phyloP scores from a whole-genome alignment of 2,329 filamentous ascomycete species.

The Parastagonospora nodorum region DNA sequence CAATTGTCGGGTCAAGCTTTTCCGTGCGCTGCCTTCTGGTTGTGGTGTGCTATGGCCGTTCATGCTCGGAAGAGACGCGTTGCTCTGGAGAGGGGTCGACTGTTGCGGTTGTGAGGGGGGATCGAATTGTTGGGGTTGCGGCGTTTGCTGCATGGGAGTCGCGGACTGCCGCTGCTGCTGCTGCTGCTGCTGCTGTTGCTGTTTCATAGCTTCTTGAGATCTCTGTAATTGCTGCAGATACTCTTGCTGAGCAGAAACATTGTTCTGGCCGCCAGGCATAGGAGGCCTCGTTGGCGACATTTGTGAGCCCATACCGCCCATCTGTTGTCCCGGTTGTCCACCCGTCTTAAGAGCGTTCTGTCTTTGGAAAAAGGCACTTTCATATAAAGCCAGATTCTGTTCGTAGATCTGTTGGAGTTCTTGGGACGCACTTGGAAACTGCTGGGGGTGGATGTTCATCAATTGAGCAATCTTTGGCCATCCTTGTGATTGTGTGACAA shows the following conservation, averaged over 20 bases:
- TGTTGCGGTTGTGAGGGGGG: slow-evolving; percentile 31
- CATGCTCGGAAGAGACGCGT: slow-evolving; percentile 53
- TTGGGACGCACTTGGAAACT: slow-evolving; percentile 66
- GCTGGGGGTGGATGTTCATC: slow-evolving; percentile 49
- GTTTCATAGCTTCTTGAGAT: slow-evolving; percentile 46
- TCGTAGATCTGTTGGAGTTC: slow-evolving; percentile 77
- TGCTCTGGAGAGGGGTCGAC: slow-evolving; percentile 52
- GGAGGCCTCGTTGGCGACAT: slow-evolving; percentile 44
- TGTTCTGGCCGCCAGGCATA: slow-evolving; percentile 38
- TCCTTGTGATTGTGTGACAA: slow-evolving; percentile 68
- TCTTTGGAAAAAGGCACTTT: slow-evolving; percentile 67
- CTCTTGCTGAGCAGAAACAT: slow-evolving; percentile 57
- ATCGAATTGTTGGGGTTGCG: slow-evolving; percentile 36
- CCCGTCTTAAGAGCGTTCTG: slow-evolving; percentile 53
- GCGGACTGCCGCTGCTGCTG: slow-evolving; percentile 30
- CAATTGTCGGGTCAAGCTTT: slow-evolving; percentile 44
- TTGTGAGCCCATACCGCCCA: slow-evolving; percentile 33
- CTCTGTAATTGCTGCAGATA: slow-evolving; percentile 53
- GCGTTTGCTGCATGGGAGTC: slow-evolving; percentile 28
- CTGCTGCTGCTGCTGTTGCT: slow-evolving; percentile 38
- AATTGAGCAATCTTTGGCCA: slow-evolving; percentile 74
- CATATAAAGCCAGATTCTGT: slow-evolving; percentile 75
- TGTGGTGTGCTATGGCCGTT: slow-evolving; percentile 56
- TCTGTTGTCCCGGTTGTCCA: slow-evolving; percentile 30
- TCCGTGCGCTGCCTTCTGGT: slow-evolving; percentile 39